phyloP scores from a whole-genome alignment of 768 basidiomycete species.

The Cantharellus cinnabarinus region DNA sequence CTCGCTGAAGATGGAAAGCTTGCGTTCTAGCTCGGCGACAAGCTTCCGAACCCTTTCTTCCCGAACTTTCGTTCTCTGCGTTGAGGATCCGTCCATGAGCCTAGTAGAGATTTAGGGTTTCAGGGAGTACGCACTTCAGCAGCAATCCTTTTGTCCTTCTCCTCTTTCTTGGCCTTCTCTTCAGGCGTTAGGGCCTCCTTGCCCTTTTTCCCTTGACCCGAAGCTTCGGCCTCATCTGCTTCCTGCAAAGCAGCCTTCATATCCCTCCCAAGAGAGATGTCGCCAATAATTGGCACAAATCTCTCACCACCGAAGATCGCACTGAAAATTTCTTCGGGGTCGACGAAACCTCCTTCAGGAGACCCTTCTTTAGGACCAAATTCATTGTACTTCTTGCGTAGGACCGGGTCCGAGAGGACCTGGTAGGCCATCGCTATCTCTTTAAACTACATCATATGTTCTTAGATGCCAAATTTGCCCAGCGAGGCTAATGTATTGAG shows the following conservation, averaged over 20 bases:
- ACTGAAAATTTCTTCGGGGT: slow-evolving; percentile 43
- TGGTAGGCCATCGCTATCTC: slow-evolving; percentile 61
- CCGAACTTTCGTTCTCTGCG: slow-evolving; percentile 59
- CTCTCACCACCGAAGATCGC: slow-evolving; percentile 79
- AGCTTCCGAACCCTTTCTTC: slow-evolving; percentile 57
- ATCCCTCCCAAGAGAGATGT: slow-evolving; percentile 70
- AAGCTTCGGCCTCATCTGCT: slow-evolving; percentile 35
- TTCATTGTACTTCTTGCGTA: slow-evolving; percentile 67
- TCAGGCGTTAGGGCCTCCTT: slow-evolving; percentile 27
- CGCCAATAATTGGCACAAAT: slow-evolving; percentile 72
- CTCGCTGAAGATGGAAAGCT: slow-evolving; percentile 75
- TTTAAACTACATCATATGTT: slow-evolving; percentile 31
- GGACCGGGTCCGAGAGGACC: slow-evolving; percentile 44
- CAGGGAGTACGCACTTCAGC: slow-evolving; percentile 36
- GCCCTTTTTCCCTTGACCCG: slow-evolving; percentile 6
- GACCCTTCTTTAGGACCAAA: slow-evolving; percentile 71
- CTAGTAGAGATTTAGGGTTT: not conserved
- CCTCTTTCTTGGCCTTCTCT: slow-evolving; percentile 37
- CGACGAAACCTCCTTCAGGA: slow-evolving; percentile 70
- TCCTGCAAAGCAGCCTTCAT: slow-evolving; percentile 89
- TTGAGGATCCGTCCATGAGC: not conserved
- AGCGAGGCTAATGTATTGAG: slow-evolving; percentile 9
- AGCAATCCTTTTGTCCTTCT: slow-evolving; percentile 24
- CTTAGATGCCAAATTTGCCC: not conserved
- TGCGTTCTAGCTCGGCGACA: slow-evolving; percentile 57